phyloP scores from a whole-genome alignment of 2,329 filamentous ascomycete species.

The Didymella sp. region DNA sequence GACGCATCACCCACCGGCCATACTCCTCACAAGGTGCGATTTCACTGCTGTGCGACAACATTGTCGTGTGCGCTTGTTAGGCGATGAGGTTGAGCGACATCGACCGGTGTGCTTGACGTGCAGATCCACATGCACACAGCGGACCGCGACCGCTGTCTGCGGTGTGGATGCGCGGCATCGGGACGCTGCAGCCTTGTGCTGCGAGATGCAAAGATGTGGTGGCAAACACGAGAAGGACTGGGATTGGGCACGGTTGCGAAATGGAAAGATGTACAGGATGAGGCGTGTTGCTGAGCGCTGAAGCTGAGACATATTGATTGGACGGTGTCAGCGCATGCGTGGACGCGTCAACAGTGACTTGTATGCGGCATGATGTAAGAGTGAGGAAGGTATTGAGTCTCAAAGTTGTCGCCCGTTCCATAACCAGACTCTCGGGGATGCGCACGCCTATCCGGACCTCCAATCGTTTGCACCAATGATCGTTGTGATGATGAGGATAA shows the following conservation, averaged over 20 bases:
- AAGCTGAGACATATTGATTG: neutral
- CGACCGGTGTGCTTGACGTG: slow-evolving; percentile 9
- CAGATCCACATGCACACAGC: neutral
- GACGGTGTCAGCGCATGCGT: neutral
- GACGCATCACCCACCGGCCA: neutral
- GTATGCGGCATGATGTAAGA: neutral
- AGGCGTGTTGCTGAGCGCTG: neutral
- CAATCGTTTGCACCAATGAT: neutral
- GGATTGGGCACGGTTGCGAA: no score
- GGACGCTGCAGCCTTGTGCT: slow-evolving; percentile 8
- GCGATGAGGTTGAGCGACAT: neutral
- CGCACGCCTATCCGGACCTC: neutral
- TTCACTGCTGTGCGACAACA: neutral
- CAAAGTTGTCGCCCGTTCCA: neutral
- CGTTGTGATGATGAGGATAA: neutral
- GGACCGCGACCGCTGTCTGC: slow-evolving; percentile 12
- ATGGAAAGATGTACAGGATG: neutral
- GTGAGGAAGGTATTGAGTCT: neutral
- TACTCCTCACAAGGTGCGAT: neutral
- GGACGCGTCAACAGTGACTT: neutral
- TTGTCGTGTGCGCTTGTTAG: neutral
- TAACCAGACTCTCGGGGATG: neutral
- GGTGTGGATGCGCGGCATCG: slow-evolving; percentile 7
- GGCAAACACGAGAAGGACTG: neutral
- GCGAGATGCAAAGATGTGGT: neutral